A percentile compares a stretch with the other conserved stretches of the same genome.
Conservation (phyloP, 495 filamentous ascomycete genomes). For the Collariella sp. region DNA sequence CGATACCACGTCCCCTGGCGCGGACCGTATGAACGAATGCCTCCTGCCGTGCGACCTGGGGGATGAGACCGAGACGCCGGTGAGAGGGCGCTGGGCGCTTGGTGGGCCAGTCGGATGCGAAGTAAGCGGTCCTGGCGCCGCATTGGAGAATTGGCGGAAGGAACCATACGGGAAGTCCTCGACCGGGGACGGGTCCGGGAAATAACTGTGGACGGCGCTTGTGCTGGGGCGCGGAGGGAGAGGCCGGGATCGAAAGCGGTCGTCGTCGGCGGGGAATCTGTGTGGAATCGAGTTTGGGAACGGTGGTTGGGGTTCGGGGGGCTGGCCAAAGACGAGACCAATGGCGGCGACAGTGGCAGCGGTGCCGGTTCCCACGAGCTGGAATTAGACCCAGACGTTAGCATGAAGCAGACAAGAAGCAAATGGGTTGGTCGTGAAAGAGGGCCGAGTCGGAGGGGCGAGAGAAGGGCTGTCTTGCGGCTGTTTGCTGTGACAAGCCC, state of each 20-base stretch:
- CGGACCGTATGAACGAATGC: constrained; percentile 39
- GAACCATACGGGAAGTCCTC: constrained; percentile 31
- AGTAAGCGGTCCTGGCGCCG: constrained; percentile 18
- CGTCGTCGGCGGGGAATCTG: constrained; percentile 36
- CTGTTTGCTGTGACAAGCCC: neutral
- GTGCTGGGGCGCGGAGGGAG: constrained; percentile 36
- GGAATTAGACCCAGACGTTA: constrained; percentile 11
- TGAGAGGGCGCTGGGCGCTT: constrained; percentile 19
- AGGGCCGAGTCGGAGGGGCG: neutral
- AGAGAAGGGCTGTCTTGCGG: neutral
- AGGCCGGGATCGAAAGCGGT: constrained; percentile 27
- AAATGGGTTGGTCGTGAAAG: neutral
- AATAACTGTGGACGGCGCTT: constrained; percentile 24
- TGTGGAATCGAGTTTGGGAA: constrained; percentile 32
- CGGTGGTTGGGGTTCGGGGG: constrained; percentile 29
- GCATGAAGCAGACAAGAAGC: neutral
- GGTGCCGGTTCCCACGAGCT: constrained; percentile 52
- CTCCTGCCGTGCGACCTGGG: constrained; percentile 29
- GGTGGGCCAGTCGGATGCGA: constrained; percentile 28
- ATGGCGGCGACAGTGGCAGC: constrained; percentile 51
- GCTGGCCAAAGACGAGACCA: constrained; percentile 46
- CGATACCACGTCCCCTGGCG: constrained; percentile 27
- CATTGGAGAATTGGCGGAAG: constrained; percentile 22
- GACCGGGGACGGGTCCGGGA: constrained; percentile 23
- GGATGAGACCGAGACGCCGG: constrained; percentile 25